phyloP scores from a whole-genome alignment of 169 alveolate genomes.

The Cryptosporidium meleagridis region DNA sequence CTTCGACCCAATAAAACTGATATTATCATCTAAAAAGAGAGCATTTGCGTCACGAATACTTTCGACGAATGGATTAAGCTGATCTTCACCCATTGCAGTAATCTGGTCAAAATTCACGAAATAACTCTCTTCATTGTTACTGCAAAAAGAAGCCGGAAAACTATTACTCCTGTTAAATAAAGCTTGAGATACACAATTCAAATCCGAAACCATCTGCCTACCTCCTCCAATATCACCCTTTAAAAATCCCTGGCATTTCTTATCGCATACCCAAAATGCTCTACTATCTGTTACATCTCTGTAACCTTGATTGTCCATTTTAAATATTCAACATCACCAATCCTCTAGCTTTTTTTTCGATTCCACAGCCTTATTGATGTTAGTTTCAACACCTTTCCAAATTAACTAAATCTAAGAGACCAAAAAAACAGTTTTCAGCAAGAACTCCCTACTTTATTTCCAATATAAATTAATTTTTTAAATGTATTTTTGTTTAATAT shows the following conservation, averaged over 20 bases:
- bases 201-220: background rate
- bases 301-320: slow-evolving; percentile 21
- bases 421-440: background rate
- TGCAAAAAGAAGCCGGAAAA: slow-evolving; percentile 35
- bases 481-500: background rate
- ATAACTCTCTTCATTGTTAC: slow-evolving; percentile 61
- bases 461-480: background rate
- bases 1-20: slow-evolving; percentile 32
- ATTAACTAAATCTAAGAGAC: background rate
- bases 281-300: slow-evolving; percentile 3
- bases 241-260: background rate
- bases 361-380: background rate
- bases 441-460: background rate
- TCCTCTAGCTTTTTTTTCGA: background rate
- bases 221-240: background rate
- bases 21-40: slow-evolving; percentile 36
- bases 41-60: slow-evolving; percentile 8
- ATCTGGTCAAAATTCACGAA: slow-evolving; percentile 53
- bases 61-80: slow-evolving; percentile 14
- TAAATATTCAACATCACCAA: slow-evolving; percentile 18
- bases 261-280: slow-evolving; percentile 4
- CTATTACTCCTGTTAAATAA: slow-evolving; percentile 62
- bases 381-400: background rate
- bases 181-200: background rate
- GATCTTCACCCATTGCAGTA: slow-evolving; percentile 35